Evolutionary conservation across 2,329 filamentous ascomycete genomes (phyloP), one percentile per base, ranked within the genome.

Genomic region (Aspergillus calidoustus): DNA sequence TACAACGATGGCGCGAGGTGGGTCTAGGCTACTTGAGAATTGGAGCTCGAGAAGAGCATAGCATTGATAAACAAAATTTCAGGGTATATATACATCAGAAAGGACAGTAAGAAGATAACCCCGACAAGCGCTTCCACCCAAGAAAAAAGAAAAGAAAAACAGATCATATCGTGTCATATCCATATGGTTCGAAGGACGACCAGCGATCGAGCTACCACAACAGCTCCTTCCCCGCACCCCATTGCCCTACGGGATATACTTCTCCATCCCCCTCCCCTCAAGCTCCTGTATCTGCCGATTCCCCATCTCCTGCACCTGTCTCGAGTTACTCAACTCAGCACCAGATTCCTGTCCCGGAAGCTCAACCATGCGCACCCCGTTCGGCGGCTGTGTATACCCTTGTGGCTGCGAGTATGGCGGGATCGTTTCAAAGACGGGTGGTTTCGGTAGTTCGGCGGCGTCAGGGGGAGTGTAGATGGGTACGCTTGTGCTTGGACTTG

Each of bases 401-500:
- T 19, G 9, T 9, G 54, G 30, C 7, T 38, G 38, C 4, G 56
- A 38, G 4, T 41, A 41, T 2, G 41, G 17, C 19, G 38, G 22
- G 9, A 48, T 2, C 7, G 28, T 31, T 25, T 34, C 49, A 15
- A 52, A 15, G 11, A 47, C 23, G 8, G 57, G 41, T 19, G 57
- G 50, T 31, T 59, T 59, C 7, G 48, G 49, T 25, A 59, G 19
- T 17, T 59, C 57, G 30, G 60, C 30, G 31, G 38, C 44, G 15
- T 43, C 19, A 3, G 25, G 34, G 28, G 3, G 34, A 19, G 34
- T 15, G 44, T 34, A 57, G 25, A 38, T 38, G 44, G 48, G 28
- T 1, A 4, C 23, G 22, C 17, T 23, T 15, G 44, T 30, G 19
- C 22, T 34, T 34, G 58, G 28, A 23, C 31, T 47, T 9, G 57